These are phyloP conservation scores for Trametes cubensis DNA, from an alignment of 768 basidiomycete genomes.

Conservation along the genomic window DNA sequence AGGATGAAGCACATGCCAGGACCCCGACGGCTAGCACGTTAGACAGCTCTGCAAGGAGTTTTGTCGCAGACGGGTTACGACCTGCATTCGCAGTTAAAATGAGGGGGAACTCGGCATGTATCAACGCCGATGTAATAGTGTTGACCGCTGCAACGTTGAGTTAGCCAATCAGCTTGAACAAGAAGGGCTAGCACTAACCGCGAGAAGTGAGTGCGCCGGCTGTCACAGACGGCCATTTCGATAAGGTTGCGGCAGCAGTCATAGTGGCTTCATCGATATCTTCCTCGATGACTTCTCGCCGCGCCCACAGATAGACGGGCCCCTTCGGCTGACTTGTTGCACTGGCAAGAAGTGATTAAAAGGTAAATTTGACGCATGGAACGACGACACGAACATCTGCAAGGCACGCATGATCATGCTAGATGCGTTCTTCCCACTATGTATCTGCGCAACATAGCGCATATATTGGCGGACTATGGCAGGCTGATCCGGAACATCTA, in stretches of 20 bases:
- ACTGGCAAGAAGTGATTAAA: constrained; percentile 36
- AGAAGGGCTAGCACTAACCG: constrained; percentile 29
- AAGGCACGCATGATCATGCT: constrained; percentile 58
- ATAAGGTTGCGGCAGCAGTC: constrained; percentile 33
- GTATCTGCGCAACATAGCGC: constrained; percentile 63
- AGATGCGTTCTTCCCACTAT: constrained; percentile 53
- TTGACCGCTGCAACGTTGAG: constrained; percentile 28
- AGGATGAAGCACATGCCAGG: constrained; percentile 51
- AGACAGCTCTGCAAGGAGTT: constrained; percentile 50
- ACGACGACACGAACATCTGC: constrained; percentile 53
- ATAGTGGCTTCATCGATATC: constrained; percentile 48
- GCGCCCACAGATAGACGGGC: constrained; percentile 74
- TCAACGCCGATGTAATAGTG: constrained; percentile 51
- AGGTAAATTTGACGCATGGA: background rate
- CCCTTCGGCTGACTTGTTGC: constrained; percentile 73
- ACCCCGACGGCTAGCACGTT: constrained; percentile 57
- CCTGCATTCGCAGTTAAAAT: constrained; percentile 69
- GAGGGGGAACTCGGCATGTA: constrained; percentile 54
- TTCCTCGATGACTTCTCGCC: constrained; percentile 72
- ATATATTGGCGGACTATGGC: constrained; percentile 77
- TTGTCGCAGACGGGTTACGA: constrained; percentile 51
- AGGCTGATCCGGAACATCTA: constrained; percentile 73
- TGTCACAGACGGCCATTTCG: constrained; percentile 56
- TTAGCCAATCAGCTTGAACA: background rate
- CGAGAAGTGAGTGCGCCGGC: constrained; percentile 48